A percentile compares a stretch with the other conserved stretches of the same genome.
Evolutionary conservation across 371 early-diverging fungal species (phyloP).

Genomic region (Gilbertella persicaria): DNA sequence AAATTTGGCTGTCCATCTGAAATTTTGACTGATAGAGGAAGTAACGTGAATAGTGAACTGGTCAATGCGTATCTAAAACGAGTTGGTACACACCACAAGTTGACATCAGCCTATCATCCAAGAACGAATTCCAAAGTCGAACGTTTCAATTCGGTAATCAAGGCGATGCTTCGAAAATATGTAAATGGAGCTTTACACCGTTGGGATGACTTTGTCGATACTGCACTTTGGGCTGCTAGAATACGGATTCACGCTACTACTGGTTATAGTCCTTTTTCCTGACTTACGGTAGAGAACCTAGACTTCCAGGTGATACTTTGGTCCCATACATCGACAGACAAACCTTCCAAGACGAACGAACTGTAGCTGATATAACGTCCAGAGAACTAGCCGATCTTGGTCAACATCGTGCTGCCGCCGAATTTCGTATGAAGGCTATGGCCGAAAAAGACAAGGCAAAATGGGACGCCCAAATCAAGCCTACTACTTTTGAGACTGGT

Average conservation of each 20-base stretch:
- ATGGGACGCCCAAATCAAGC: conserved; percentile 20
- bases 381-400: background rate
- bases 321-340: too few species aligned
- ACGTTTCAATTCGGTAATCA: too few species aligned
- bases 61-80: conserved; percentile 7
- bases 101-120: conserved; percentile 17
- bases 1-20: conserved; percentile 26
- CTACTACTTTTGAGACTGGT: conserved; percentile 3
- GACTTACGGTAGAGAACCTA: too few species aligned
- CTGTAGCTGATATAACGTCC: conserved; percentile 8
- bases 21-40: conserved; percentile 35
- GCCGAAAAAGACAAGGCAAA: conserved; percentile 18
- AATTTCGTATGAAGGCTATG: conserved; percentile 1
- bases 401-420: too few species aligned
- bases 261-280: too few species aligned
- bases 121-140: conserved; percentile 7
- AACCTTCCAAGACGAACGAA: background rate
- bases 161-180: too few species aligned
- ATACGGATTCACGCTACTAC: too few species aligned
- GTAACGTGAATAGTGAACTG: conserved; percentile 22
- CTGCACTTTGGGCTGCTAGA: too few species aligned
- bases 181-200: too few species aligned
- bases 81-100: conserved; percentile 3
- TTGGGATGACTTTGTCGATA: too few species aligned
- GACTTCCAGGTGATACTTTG: too few species aligned